Evolutionary conservation across 2,329 filamentous ascomycete species (phyloP).

Genomic region (Colletotrichum sojae): DNA sequence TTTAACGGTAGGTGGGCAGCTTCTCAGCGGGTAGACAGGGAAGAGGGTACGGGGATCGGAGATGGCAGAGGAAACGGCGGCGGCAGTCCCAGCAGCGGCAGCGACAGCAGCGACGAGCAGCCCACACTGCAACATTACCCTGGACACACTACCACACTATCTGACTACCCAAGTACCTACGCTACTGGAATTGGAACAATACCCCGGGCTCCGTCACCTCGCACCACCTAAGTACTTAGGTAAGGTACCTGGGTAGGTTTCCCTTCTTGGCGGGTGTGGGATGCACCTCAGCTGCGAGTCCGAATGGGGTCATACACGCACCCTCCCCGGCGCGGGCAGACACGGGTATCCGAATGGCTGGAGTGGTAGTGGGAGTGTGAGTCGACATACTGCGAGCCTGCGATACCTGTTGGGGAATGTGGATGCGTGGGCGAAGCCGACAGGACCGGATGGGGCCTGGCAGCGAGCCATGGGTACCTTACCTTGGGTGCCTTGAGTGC

Average conservation of each 20-base stretch:
- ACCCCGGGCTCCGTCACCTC: slow-evolving; percentile 8
- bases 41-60: slow-evolving; percentile 33
- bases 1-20: slow-evolving; percentile 39
- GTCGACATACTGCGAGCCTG: background rate
- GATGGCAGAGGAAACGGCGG: slow-evolving; percentile 25
- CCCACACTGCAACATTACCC: no score
- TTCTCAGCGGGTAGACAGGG: slow-evolving; percentile 21
- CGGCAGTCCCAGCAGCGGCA: background rate
- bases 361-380: slow-evolving; percentile 2
- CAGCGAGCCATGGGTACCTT: background rate
- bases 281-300: slow-evolving; percentile 24
- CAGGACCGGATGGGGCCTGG: background rate
- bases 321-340: slow-evolving; percentile 18
- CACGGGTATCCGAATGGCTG: slow-evolving; percentile 26
- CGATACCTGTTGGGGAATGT: slow-evolving; percentile 38
- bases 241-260: background rate
- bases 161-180: background rate
- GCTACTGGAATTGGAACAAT: slow-evolving; percentile 22
- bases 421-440: slow-evolving; percentile 34
- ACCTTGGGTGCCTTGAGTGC: background rate
- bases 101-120: no score
- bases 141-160: no score
- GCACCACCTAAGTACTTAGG: background rate
- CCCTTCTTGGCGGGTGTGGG: background rate
- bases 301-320: slow-evolving; percentile 15